A percentile compares a stretch with the other conserved stretches of the same genome.
Conservation (phyloP, 2,329 filamentous ascomycete species). For the Colletotrichum horii region DNA sequence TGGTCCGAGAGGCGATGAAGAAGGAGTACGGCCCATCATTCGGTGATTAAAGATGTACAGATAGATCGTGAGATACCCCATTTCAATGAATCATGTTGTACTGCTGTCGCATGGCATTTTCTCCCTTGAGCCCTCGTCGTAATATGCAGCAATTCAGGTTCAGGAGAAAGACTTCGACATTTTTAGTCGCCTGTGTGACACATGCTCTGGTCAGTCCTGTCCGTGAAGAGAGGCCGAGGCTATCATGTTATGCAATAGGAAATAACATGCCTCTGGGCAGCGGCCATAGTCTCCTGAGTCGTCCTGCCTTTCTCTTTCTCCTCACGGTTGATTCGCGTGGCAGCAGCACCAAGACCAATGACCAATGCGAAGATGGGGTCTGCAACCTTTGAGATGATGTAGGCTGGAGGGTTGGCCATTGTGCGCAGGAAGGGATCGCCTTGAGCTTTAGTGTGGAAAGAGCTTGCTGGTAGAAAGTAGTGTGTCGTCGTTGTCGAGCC, state of each 20-base stretch:
- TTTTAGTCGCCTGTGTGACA: constrained; percentile 26
- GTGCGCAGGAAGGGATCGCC: neutral
- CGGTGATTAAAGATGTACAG: constrained; percentile 28
- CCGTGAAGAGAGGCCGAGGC: neutral
- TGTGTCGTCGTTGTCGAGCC: neutral
- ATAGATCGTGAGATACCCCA: neutral
- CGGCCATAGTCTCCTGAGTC: constrained; percentile 53
- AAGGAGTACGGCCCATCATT: constrained; percentile 67
- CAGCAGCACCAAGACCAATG: constrained; percentile 62
- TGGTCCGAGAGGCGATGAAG: constrained; percentile 73
- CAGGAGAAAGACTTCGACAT: constrained; percentile 11
- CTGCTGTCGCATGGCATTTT: neutral
- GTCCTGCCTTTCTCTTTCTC: constrained; percentile 63
- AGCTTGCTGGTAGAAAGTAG: neutral
- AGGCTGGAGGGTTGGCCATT: constrained; percentile 58
- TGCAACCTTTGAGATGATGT: constrained; percentile 64
- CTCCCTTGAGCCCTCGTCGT: neutral
- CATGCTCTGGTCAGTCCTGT: neutral
- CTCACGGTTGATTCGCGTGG: constrained; percentile 63
- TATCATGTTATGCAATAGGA: constrained; percentile 1
- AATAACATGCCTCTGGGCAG: constrained; percentile 43
- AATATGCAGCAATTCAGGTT: neutral
- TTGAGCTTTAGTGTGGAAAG: neutral
- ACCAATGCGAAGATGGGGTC: constrained; percentile 64
- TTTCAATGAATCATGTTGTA: neutral